Evolutionary conservation across 2,329 filamentous ascomycete species (phyloP), one percentile per base, ranked within the genome.

Genomic region (Penicillium sp.): DNA sequence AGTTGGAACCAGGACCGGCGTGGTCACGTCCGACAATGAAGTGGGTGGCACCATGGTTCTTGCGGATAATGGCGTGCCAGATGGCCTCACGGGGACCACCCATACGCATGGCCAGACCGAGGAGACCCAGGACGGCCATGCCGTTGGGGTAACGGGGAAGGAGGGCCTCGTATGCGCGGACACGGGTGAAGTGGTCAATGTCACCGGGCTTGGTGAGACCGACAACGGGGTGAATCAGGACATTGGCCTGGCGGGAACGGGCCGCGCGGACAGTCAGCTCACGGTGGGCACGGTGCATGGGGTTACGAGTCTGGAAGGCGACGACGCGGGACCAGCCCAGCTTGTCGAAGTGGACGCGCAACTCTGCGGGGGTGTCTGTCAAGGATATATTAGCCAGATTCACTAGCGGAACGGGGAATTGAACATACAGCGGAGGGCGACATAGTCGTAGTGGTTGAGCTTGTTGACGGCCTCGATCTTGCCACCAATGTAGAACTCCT

Each of bases 41-140:
- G 84, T 99, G 94, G 17, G 94, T 97, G 48, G 93, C 92, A 71
- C 94, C 94, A 81, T 97, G 93, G 81, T 99, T 99, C 88, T 97
- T 99, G 75, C 94, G 92, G 83, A 99, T 99, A 72, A 99, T 96
- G 73, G 94, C 94, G 83, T 99, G 94, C 94, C 94, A 99, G 81
- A 99, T 92, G 68, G 94, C 94, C 83, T 99, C 94, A 67, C 94
- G 91, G 63, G 94, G 94, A 70, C 94, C 94, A 73, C 92, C 94
- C 94, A 99, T 99, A 75, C 94, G 90, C 94, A 99, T 99, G 70
- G 94, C 94, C 64, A 99, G 85, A 58, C 93, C 93, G 54, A 99
- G 85, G 42, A 99, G 90, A 78, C 92, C 93, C 65, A 99, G 86
- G 39, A 96, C 92, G 59, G 94, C 94, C 94, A 99, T 99, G 72